These are phyloP conservation scores for Metroxylon sagu DNA, from an alignment of 176 grass and related monocot species.

Conservation along the genomic window DNA sequence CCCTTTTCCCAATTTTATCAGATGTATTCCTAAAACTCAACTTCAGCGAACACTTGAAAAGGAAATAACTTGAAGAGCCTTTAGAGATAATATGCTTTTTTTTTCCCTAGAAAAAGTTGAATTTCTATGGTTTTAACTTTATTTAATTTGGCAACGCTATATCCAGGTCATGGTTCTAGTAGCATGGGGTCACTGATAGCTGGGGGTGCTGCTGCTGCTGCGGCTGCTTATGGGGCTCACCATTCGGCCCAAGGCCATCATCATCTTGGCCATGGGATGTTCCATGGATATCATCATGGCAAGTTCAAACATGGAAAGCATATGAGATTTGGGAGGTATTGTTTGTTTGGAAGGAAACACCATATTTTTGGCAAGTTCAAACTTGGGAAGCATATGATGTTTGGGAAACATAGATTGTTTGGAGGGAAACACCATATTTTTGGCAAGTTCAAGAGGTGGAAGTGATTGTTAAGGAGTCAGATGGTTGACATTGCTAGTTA, in stretches of 20 bases:
- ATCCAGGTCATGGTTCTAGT: slow-evolving; percentile 27
- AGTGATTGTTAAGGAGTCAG: neutral
- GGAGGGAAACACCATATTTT: slow-evolving; percentile 6
- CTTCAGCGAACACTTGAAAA: too few species aligned
- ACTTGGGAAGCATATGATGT: slow-evolving; percentile 21
- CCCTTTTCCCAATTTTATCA: too few species aligned
- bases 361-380: slow-evolving; percentile 34
- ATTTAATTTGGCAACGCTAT: neutral
- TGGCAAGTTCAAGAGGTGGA: slow-evolving; percentile 24
- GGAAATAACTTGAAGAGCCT: too few species aligned
- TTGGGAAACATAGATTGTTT: slow-evolving; percentile 12
- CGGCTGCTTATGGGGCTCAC: slow-evolving; percentile 47
- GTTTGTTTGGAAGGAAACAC: slow-evolving; percentile 14
- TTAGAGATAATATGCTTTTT: too few species aligned
- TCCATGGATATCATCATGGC: slow-evolving; percentile 15
- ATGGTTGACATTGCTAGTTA: too few species aligned
- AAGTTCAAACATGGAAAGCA: slow-evolving; percentile 45
- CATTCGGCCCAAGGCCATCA: slow-evolving; percentile 21
- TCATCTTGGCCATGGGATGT: slow-evolving; percentile 7
- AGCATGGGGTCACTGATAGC: slow-evolving; percentile 32
- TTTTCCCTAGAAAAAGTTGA: neutral
- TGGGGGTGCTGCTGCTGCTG: slow-evolving; percentile 35
- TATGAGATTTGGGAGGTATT: neutral
- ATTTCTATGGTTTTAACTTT: slow-evolving; percentile 1
- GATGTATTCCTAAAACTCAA: too few species aligned